Base-by-base conservation (phyloP, 495 filamentous ascomycete species). In the Venustampulla echinocandica region DNA sequence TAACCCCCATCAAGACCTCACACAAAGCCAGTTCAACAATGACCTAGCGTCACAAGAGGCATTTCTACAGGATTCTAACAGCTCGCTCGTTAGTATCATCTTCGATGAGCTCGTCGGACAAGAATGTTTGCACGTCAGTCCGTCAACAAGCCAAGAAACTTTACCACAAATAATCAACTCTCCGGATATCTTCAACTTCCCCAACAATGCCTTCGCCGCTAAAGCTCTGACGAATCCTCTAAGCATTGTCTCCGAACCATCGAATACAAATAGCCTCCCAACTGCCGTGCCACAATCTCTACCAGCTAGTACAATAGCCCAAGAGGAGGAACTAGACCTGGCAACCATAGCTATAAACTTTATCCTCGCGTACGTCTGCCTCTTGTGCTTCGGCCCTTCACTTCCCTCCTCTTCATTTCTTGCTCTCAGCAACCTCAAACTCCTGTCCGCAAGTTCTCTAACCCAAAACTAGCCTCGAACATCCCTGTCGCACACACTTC, bases 401-500 rank as follows among this genome's bases (percentile, higher is more conserved):
- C 11, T 17, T 22, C 33, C 22, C 27, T 47, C 22, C 52, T 37
- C 28, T 18, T 17, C n/a, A 18, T 7, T 35, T 27, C 14, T 34
- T 42, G 13, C 38, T 38, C 22, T 4, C 11, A 28, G 22, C 3
- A 41, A 30, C 25, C 36, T 37, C 34, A 9, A 10, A 19, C 17
- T 23, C 17, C 11, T 28, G 20, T 25, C 1, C 11, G 22, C 9
- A 10, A 44, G 19, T 28, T 30, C 46, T 19, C 47, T 48, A 46
- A 47, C 28, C 19, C 11, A 10, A 36, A 17, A 24, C 1, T 22
- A 75, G 71, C 1, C 65, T 75, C 18, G 70, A 75, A 47, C 67
- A 71, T 50, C 59, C 69, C 37, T 75, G 70, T 62, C 66, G 69
- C 55, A 53, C 62, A 44, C 70, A 74, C 54, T 72, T 73, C 52